Evolutionary conservation across 2,329 filamentous ascomycete genomes (phyloP).

Genomic region (Neonectria magnoliae): DNA sequence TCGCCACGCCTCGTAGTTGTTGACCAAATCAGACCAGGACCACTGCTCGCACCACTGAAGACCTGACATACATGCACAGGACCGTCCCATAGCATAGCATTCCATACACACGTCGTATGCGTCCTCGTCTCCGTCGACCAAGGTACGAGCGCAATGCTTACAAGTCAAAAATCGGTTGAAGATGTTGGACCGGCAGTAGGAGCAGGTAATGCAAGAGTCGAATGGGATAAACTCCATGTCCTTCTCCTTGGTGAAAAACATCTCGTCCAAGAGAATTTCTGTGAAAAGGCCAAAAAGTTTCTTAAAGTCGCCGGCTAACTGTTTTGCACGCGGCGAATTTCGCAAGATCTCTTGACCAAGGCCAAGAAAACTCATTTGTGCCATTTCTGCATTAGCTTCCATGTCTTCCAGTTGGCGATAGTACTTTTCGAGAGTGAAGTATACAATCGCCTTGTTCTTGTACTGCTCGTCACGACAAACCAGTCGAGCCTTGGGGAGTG

Average conservation of each 20-base stretch:
- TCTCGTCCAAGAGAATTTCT: slow-evolving; percentile 83
- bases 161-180: slow-evolving; percentile 98
- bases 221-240: slow-evolving; percentile 81
- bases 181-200: slow-evolving; percentile 94
- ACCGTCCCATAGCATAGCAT: slow-evolving; percentile 96
- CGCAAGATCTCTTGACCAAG: slow-evolving; percentile 58
- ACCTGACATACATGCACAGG: slow-evolving; percentile 86
- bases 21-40: slow-evolving; percentile 79
- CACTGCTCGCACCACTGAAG: slow-evolving; percentile 95
- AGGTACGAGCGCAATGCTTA: slow-evolving; percentile 77
- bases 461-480: slow-evolving; percentile 98
- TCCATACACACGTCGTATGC: slow-evolving; percentile 98
- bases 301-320: slow-evolving; percentile 85
- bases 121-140: slow-evolving; percentile 76
- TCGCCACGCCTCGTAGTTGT: slow-evolving; percentile 86
- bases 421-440: slow-evolving; percentile 87
- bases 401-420: slow-evolving; percentile 65
- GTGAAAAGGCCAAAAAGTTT: slow-evolving; percentile 82
- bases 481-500: slow-evolving; percentile 85
- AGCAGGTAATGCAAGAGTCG: slow-evolving; percentile 93
- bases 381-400: slow-evolving; percentile 59
- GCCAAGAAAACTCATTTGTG: slow-evolving; percentile 58
- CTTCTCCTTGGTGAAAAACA: slow-evolving; percentile 78
- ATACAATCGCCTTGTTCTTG: slow-evolving; percentile 97
- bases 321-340: slow-evolving; percentile 62